phyloP scores from a whole-genome alignment of 2,329 filamentous ascomycete species.

The Alternaria sp. region DNA sequence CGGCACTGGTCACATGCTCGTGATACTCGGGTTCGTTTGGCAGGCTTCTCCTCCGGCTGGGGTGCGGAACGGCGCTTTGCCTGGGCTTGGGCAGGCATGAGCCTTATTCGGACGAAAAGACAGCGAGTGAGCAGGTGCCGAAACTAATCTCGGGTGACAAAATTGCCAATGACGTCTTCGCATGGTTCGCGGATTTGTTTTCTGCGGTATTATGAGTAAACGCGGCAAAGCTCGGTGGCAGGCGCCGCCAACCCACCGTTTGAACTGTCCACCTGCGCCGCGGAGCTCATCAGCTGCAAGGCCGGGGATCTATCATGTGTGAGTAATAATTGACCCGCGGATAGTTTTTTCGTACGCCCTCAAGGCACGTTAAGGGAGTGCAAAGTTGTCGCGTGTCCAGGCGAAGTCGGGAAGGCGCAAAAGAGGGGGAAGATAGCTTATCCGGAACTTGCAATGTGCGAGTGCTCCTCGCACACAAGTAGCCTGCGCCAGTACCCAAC shows the following conservation, averaged over 20 bases:
- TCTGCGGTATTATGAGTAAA: background rate
- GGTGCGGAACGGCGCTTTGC: constrained; percentile 32
- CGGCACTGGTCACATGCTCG: constrained; percentile 74
- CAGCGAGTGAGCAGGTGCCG: background rate
- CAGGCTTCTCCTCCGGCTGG: constrained; percentile 28
- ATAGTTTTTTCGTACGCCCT: background rate
- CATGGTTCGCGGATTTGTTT: constrained; percentile 5
- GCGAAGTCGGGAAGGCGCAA: constrained; percentile 1
- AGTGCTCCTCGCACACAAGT: background rate
- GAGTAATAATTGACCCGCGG: background rate
- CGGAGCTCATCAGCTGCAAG: background rate
- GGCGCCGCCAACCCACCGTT: constrained; percentile 1
- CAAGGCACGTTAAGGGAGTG: constrained; percentile 1
- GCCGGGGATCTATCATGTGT: background rate
- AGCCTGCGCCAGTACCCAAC: constrained; percentile 5
- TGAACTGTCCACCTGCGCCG: constrained; percentile 2
- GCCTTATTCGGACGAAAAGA: constrained; percentile 1
- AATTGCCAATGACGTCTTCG: background rate
- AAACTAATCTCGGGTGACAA: constrained; percentile 2
- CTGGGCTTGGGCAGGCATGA: constrained; percentile 37
- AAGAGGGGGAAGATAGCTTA: constrained; percentile 17
- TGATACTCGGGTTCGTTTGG: constrained; percentile 68
- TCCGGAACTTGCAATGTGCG: constrained; percentile 7
- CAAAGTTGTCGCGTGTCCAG: constrained; percentile 1
- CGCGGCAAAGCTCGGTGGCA: constrained; percentile 1